A percentile compares a stretch with the other conserved stretches of the same genome.
These are phyloP conservation scores for Trichoderma simmonsii DNA, from an alignment of 2,329 filamentous ascomycete genomes.

Conservation along the genomic window DNA sequence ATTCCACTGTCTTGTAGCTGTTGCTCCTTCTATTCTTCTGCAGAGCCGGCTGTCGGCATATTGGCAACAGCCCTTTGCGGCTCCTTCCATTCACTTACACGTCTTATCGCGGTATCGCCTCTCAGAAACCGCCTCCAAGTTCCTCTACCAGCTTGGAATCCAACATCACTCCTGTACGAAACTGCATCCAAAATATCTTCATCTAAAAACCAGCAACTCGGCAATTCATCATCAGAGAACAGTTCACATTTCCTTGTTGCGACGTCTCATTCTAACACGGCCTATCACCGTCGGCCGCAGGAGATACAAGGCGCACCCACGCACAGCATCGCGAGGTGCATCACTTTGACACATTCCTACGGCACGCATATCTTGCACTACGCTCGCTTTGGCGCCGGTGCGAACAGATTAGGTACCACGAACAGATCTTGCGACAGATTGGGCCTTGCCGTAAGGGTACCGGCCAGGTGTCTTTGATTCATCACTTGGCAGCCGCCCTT, in stretches of 20 bases:
- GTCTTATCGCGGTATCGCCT: neutral
- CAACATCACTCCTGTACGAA: neutral
- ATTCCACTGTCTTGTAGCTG: neutral
- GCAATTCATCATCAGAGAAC: neutral
- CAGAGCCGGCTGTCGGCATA: neutral
- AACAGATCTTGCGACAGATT: neutral
- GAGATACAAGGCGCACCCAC: neutral
- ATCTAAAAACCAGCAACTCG: neutral
- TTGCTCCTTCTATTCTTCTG: neutral
- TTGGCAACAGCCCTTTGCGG: neutral
- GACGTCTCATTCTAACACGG: neutral
- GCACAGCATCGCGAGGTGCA: slow-evolving; percentile 15
- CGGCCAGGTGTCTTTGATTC: slow-evolving; percentile 1
- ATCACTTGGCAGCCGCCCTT: slow-evolving; percentile 6
- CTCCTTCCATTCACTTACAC: slow-evolving; percentile 18
- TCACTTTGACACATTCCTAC: slow-evolving; percentile 9
- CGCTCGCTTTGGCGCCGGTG: slow-evolving; percentile 12
- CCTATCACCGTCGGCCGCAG: neutral
- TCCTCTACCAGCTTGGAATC: neutral
- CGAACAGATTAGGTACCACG: slow-evolving; percentile 14
- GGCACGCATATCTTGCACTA: slow-evolving; percentile 18
- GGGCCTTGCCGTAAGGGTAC: neutral
- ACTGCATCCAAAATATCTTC: neutral
- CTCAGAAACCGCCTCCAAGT: neutral
- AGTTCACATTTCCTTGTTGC: neutral